Conservation (phyloP, 2,329 filamentous ascomycete species). For the Fusarium xylarioides region DNA sequence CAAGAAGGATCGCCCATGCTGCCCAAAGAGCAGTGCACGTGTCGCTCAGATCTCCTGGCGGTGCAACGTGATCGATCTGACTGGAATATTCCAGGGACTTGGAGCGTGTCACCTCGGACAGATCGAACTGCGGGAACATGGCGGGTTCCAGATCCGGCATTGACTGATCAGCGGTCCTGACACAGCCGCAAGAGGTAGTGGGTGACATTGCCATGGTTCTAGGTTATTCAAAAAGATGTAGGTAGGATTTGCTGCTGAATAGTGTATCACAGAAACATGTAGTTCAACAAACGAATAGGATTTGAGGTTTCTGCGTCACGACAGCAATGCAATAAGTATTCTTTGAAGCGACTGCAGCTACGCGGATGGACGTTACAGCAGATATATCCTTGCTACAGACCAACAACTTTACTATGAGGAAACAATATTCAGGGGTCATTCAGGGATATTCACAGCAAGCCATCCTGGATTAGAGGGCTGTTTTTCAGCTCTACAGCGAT, state of each 20-base stretch:
- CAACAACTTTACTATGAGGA: neutral
- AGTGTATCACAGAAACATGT: neutral
- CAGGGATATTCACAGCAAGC: neutral
- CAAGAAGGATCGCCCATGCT: constrained; percentile 31
- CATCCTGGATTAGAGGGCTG: neutral
- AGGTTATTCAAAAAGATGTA: neutral
- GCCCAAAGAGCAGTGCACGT: constrained; percentile 14
- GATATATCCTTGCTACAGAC: constrained; percentile 21
- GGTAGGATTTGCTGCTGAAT: no score
- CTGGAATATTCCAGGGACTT: neutral
- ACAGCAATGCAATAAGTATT: neutral
- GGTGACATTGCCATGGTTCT: constrained; percentile 20
- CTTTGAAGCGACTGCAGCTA: neutral
- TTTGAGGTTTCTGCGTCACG: neutral
- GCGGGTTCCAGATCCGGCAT: constrained; percentile 24
- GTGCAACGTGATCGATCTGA: neutral
- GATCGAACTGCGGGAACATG: constrained; percentile 35
- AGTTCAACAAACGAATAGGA: neutral
- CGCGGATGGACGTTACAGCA: constrained; percentile 2
- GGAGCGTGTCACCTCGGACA: constrained; percentile 9
- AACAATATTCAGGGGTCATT: neutral
- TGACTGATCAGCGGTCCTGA: neutral
- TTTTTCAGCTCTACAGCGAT: neutral
- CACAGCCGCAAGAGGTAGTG: constrained; percentile 16
- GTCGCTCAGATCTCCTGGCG: neutral